A percentile compares a stretch with the other conserved stretches of the same genome.
These are phyloP conservation scores for Trichothecium roseum DNA, from an alignment of 2,329 filamentous ascomycete species.

Conservation along the genomic window DNA sequence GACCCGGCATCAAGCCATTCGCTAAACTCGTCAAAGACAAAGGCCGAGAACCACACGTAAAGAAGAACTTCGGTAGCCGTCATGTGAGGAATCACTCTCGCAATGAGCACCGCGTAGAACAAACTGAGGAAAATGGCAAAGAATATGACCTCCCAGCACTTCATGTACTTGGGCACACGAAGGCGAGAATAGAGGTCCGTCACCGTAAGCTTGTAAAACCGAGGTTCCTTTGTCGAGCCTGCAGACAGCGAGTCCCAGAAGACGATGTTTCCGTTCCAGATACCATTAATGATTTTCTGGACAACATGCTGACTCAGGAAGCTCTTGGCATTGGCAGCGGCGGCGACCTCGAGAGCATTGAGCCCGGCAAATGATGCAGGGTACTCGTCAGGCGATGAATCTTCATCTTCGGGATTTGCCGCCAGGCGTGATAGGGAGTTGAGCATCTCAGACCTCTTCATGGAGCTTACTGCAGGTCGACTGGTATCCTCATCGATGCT, in stretches of 20 bases:
- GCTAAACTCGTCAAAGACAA: slow-evolving; percentile 78
- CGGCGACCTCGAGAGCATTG: slow-evolving; percentile 80
- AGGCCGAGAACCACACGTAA: slow-evolving; percentile 79
- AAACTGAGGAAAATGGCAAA: slow-evolving; percentile 66
- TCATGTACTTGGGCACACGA: slow-evolving; percentile 76
- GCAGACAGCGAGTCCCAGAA: slow-evolving; percentile 77
- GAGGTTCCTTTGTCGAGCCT: slow-evolving; percentile 62
- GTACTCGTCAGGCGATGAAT: slow-evolving; percentile 42
- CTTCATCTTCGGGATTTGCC: slow-evolving; percentile 21
- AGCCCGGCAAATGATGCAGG: slow-evolving; percentile 66
- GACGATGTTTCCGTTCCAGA: slow-evolving; percentile 79
- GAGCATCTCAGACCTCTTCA: slow-evolving; percentile 37
- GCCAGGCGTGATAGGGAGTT: slow-evolving; percentile 47
- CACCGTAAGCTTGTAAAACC: slow-evolving; percentile 58
- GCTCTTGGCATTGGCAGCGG: slow-evolving; percentile 70
- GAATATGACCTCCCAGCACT: slow-evolving; percentile 74
- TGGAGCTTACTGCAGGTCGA: slow-evolving; percentile 24
- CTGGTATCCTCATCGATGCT: slow-evolving; percentile 10
- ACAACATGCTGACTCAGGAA: slow-evolving; percentile 74
- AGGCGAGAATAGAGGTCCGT: slow-evolving; percentile 64
- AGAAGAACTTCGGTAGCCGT: slow-evolving; percentile 61
- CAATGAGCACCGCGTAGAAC: slow-evolving; percentile 79
- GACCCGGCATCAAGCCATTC: slow-evolving; percentile 80
- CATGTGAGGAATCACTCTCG: slow-evolving; percentile 55
- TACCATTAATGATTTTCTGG: slow-evolving; percentile 72